Evolutionary conservation across 78 protist genomes (phyloP), one percentile per base, ranked within the genome.

Genomic region (Tieghemostelium lacteum): DNA sequence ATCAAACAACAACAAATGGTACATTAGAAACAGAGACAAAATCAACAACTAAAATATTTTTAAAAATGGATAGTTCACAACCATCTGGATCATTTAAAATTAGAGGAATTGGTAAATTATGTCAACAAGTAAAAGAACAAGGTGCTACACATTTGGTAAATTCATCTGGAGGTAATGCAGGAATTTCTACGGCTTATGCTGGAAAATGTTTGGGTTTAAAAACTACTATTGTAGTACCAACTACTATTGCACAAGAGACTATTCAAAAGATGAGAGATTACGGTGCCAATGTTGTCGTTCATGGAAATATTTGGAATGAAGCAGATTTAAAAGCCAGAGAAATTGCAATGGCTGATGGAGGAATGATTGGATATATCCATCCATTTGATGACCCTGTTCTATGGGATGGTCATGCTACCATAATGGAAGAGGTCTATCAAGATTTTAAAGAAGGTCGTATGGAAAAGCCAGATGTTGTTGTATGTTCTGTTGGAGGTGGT

Each of bases 101-200:
- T 28, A 36, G 95, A 12, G 95, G 95, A 49, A 73, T 92, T 42
- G 95, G 91, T 6, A 26, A 34, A 19, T 37, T 75, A 54, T 85
- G 95, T 60, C 19, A 83, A 17, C 10, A 67, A 33, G 73, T 86
- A 2, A 72, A 34, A 20, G 60, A 69, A 40, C 54, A 67, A 29
- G 45, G 61, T 6, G 73, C 29, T 29, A 86, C 70, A 33, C 93
- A 86, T 72, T 72, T 92, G 37, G 67, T 92, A 28, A 75, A 78
- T 49, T 76, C 88, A 26, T 52, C 73, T 14, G 95, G 95, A 17
- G 95, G 95, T 10, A 92, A 92, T 67, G 95, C 95, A 19, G 95
- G 95, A 8, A 73, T 52, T 31, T 71, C 88, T 6, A 87, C 57
- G 1, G 92, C 95, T 17, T 72, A 77, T 58, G 83, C 75, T 22